These are phyloP conservation scores for Trichophyton simii DNA, from an alignment of 2,329 filamentous ascomycete genomes.

Conservation along the genomic window DNA sequence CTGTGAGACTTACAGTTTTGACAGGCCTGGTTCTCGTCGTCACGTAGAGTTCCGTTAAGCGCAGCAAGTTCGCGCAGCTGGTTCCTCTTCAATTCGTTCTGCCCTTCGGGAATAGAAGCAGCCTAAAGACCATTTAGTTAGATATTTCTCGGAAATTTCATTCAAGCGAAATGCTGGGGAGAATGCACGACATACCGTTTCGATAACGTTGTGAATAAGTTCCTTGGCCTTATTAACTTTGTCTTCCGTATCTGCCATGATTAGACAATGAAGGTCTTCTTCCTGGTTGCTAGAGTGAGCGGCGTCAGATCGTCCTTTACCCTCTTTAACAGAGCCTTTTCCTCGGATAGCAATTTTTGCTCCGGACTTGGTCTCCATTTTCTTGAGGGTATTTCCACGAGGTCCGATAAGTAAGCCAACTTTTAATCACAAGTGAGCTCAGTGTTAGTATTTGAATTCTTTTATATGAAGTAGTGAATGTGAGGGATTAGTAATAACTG, in stretches of 20 bases:
- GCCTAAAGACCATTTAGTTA: slow-evolving; percentile 46
- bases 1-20: slow-evolving; percentile 61
- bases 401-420: slow-evolving; percentile 99
- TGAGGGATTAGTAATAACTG: slow-evolving; percentile 17
- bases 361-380: slow-evolving; percentile 94
- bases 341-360: slow-evolving; percentile 99
- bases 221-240: slow-evolving; percentile 99
- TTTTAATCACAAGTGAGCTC: slow-evolving; percentile 66
- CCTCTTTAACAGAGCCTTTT: slow-evolving; percentile 99
- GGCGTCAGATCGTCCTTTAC: slow-evolving; percentile 96
- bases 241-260: slow-evolving; percentile 99
- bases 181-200: slow-evolving; percentile 59
- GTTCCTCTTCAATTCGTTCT: slow-evolving; percentile 98
- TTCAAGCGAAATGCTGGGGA: neutral
- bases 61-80: slow-evolving; percentile 95
- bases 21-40: slow-evolving; percentile 98
- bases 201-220: slow-evolving; percentile 95
- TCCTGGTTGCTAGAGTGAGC: slow-evolving; percentile 99
- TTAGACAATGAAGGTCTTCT: slow-evolving; percentile 95
- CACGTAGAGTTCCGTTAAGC: slow-evolving; percentile 95
- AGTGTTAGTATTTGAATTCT: slow-evolving; percentile 64
- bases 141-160: slow-evolving; percentile 18
- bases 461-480: slow-evolving; percentile 15
- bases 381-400: slow-evolving; percentile 98
- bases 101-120: slow-evolving; percentile 93